These are phyloP conservation scores for Stephanodiscus minutulus DNA, from an alignment of 108 stramenopile species.

Conservation along the genomic window DNA sequence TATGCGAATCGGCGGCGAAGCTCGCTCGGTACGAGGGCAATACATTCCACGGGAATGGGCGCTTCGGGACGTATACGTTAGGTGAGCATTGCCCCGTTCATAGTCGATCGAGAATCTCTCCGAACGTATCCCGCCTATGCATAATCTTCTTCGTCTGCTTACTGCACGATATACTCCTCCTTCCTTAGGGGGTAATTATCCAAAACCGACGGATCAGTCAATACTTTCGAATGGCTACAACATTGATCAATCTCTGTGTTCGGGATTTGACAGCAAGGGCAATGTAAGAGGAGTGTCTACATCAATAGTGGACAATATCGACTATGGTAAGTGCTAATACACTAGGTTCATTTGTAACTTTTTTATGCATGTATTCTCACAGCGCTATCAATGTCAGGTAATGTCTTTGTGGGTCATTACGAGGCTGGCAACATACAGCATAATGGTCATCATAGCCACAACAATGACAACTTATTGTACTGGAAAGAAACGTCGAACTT, in stretches of 20 bases:
- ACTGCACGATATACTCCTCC: no score
- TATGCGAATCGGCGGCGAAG: conserved; percentile 35
- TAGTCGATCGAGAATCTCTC: not conserved
- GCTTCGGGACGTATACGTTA: conserved; percentile 47
- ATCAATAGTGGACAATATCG: conserved; percentile 54
- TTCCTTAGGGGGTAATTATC: conserved; percentile 34
- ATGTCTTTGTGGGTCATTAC: conserved; percentile 70
- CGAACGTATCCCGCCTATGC: not conserved
- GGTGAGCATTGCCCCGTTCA: conserved; percentile 1
- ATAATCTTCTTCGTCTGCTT: conserved; percentile 4
- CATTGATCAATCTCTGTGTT: conserved; percentile 40
- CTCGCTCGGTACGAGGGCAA: conserved; percentile 57
- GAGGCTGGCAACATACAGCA: conserved; percentile 51
- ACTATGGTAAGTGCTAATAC: conserved; percentile 53
- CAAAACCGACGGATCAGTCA: conserved; percentile 58
- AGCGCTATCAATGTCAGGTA: not conserved
- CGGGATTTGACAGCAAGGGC: conserved; percentile 48
- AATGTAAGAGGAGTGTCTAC: conserved; percentile 45
- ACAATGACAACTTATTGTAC: conserved; percentile 56
- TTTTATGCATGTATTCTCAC: no score
- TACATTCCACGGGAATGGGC: conserved; percentile 55
- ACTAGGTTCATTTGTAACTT: no score
- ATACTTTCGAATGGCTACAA: conserved; percentile 50
- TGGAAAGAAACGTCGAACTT: conserved; percentile 74
- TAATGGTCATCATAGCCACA: conserved; percentile 42